Evolutionary conservation across 257 asterid species (phyloP).

Genomic region (Fraxinus excelsior): DNA sequence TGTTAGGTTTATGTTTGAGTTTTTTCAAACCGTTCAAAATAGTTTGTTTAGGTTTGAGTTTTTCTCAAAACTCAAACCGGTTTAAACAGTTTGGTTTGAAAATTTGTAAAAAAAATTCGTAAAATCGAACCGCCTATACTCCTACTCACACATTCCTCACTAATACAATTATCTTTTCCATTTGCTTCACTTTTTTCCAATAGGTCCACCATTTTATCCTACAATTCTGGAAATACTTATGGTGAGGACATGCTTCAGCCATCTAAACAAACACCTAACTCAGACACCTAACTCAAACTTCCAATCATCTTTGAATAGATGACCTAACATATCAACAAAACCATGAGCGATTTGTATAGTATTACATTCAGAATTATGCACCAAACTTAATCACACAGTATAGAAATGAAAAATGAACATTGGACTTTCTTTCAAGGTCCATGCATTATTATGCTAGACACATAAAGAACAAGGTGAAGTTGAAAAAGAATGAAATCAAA

Average conservation of each 20-base stretch:
- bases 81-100: too few relatives aligned
- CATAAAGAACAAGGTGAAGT: slow-evolving; percentile 24
- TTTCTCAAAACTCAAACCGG: too few relatives aligned
- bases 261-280: slow-evolving; percentile 58
- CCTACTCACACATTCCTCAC: slow-evolving; percentile 49
- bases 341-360: slow-evolving; percentile 40
- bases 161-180: slow-evolving; percentile 62
- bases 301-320: slow-evolving; percentile 85
- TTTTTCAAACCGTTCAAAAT: too few relatives aligned
- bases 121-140: too few relatives aligned
- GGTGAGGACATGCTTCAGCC: slow-evolving; percentile 55
- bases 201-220: slow-evolving; percentile 73
- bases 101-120: too few relatives aligned
- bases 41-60: too few relatives aligned
- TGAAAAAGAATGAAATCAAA: slow-evolving; percentile 24
- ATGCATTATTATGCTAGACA: slow-evolving; percentile 22
- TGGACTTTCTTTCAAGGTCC: too few relatives aligned
- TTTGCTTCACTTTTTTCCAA: slow-evolving; percentile 72
- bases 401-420: slow-evolving; percentile 47
- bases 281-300: slow-evolving; percentile 76
- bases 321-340: slow-evolving; percentile 52
- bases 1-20: too few relatives aligned
- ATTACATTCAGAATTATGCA: slow-evolving; percentile 41
- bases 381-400: slow-evolving; percentile 40
- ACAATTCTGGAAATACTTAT: slow-evolving; percentile 54